Percentiles rank a stretch among this genome's conserved stretches.
These are phyloP conservation scores for Ensete glaucum DNA, from an alignment of 176 grass and related monocot species.

Conservation along the genomic window DNA sequence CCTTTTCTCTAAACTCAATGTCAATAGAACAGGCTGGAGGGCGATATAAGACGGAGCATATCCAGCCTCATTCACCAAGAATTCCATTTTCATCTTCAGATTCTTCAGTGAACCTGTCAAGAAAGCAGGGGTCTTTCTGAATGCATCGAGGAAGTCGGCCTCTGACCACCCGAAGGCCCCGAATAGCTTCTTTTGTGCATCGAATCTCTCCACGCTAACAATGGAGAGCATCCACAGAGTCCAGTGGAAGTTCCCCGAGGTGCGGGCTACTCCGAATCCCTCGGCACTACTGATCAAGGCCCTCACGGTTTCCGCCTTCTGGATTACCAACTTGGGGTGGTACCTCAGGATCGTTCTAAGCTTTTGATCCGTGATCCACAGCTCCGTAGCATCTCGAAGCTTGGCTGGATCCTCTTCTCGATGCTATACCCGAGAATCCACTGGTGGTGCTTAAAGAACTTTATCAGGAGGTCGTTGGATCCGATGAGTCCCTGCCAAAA, in stretches of 20 bases:
- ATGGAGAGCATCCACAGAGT: not conserved
- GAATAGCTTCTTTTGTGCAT: not conserved
- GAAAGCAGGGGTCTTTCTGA: not conserved
- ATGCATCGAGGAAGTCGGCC: not conserved
- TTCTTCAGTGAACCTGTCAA: not conserved
- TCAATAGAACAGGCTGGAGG: not conserved
- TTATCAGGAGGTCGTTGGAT: not conserved
- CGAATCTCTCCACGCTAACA: not conserved
- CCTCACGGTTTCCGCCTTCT: not conserved
- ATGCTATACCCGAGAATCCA: not conserved
- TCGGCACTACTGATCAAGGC: not conserved
- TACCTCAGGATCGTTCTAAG: not conserved
- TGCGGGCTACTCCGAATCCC: not conserved
- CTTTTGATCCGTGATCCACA: not conserved
- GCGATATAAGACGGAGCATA: not conserved
- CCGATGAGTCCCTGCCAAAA: not conserved
- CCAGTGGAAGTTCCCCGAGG: not conserved
- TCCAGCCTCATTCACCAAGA: not conserved
- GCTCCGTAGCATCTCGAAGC: not conserved
- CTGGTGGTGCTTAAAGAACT: not conserved
- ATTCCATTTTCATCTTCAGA: not conserved
- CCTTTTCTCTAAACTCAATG: not conserved
- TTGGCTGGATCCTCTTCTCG: not conserved
- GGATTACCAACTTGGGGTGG: not conserved
- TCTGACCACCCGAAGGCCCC: not conserved